Evolutionary conservation across 345 rosid species (phyloP).

Genomic region (Salix dunnii): DNA sequence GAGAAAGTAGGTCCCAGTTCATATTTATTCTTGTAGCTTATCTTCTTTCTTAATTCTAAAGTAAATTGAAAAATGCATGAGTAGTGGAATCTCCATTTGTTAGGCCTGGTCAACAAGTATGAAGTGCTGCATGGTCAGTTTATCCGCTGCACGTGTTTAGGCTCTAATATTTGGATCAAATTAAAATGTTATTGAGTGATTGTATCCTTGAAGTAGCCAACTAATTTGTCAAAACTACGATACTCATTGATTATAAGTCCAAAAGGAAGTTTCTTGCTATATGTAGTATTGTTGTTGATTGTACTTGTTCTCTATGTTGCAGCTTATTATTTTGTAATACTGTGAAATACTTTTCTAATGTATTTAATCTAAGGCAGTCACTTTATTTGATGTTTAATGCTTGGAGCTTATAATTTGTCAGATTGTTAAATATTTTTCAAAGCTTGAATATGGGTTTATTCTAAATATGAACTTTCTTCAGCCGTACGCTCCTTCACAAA

Average conservation of each 20-base stretch:
- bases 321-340: not conserved
- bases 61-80: not conserved
- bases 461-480: constrained; percentile 27
- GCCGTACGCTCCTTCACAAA: constrained; percentile 80
- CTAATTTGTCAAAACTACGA: not conserved
- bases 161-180: not conserved
- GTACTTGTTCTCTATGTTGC: not conserved
- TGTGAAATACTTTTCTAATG: not conserved
- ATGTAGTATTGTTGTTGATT: not conserved
- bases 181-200: not conserved
- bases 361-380: not conserved
- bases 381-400: not conserved
- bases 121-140: not conserved
- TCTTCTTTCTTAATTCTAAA: not conserved
- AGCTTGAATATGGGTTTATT: constrained; percentile 19
- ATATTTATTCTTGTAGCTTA: constrained; percentile 1
- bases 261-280: not conserved
- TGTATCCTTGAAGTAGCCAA: constrained; percentile 1
- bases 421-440: not conserved
- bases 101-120: not conserved
- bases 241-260: not conserved
- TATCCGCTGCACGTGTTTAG: not conserved
- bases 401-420: not conserved
- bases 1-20: constrained; percentile 57
- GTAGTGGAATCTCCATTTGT: not conserved